Conservation (phyloP, 163 green algal genomes). For the Trebouxia gelatinosa region DNA sequence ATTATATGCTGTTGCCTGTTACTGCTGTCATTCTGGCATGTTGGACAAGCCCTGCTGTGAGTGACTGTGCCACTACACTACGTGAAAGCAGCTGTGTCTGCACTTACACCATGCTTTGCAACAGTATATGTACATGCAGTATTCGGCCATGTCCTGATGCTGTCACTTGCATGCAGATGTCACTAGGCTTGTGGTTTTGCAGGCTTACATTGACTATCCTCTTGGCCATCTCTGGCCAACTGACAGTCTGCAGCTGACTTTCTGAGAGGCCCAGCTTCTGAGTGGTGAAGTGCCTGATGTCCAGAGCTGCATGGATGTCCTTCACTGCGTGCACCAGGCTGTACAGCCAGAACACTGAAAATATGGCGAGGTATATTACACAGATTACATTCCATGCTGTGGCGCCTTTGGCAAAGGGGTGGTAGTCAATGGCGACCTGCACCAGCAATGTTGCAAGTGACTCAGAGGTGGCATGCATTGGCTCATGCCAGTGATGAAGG, state of each 20-base stretch:
- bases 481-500: too few species aligned
- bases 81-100: too few species aligned
- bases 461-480: too few species aligned
- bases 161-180: too few species aligned
- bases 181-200: too few species aligned
- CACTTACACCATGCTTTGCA: too few species aligned
- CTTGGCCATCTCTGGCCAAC: conserved; percentile 86
- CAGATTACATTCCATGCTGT: conserved; percentile 55
- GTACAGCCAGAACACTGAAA: conserved; percentile 81
- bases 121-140: too few species aligned
- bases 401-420: conserved; percentile 41
- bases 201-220: conserved; percentile 69
- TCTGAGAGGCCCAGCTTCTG: conserved; percentile 83
- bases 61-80: too few species aligned
- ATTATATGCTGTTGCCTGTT: too few species aligned
- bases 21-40: too few species aligned
- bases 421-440: conserved; percentile 42
- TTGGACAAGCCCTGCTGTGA: too few species aligned
- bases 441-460: neutral
- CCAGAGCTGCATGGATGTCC: conserved; percentile 50
- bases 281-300: conserved; percentile 71
- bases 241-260: conserved; percentile 70
- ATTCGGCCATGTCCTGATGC: too few species aligned
- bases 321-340: conserved; percentile 53
- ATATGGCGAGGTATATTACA: conserved; percentile 76